Conservation (phyloP, 148 eudicot genomes). For the Vaccinium macrocarpon region DNA sequence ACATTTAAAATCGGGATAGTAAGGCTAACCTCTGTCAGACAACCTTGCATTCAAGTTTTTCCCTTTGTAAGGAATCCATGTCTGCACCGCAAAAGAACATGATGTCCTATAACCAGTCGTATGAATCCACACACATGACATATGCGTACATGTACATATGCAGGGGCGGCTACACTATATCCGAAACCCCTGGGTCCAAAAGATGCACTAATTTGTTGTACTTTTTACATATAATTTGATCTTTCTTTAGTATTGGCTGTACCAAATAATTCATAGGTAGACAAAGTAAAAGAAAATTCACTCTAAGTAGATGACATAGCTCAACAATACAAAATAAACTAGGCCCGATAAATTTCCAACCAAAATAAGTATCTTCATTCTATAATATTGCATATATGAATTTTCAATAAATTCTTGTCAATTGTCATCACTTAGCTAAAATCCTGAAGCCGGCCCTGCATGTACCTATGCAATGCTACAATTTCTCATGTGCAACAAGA, state of each 20-base stretch:
- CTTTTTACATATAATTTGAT: neutral
- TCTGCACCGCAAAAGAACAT: conserved; percentile 33
- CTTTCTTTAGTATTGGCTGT: neutral
- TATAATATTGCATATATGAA: neutral
- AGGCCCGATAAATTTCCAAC: neutral
- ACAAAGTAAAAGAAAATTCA: neutral
- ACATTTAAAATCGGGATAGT: neutral
- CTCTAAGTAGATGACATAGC: neutral
- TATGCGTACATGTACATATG: neutral
- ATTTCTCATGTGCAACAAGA: neutral
- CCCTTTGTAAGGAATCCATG: conserved; percentile 95
- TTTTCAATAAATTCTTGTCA: too few species aligned
- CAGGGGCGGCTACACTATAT: neutral
- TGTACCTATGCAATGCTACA: neutral
- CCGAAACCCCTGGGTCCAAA: neutral
- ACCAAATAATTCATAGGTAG: neutral
- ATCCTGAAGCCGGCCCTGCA: neutral
- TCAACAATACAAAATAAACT: too few species aligned
- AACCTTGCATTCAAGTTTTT: conserved; percentile 70
- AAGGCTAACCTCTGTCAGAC: conserved; percentile 75
- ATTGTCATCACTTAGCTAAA: neutral
- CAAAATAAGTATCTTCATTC: neutral
- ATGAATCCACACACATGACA: neutral
- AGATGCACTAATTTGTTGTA: neutral
- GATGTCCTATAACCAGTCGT: neutral